Evolutionary conservation across 2,329 filamentous ascomycete species (phyloP), one percentile per base, ranked within the genome.

Genomic region (Calonectria hawksworthii): DNA sequence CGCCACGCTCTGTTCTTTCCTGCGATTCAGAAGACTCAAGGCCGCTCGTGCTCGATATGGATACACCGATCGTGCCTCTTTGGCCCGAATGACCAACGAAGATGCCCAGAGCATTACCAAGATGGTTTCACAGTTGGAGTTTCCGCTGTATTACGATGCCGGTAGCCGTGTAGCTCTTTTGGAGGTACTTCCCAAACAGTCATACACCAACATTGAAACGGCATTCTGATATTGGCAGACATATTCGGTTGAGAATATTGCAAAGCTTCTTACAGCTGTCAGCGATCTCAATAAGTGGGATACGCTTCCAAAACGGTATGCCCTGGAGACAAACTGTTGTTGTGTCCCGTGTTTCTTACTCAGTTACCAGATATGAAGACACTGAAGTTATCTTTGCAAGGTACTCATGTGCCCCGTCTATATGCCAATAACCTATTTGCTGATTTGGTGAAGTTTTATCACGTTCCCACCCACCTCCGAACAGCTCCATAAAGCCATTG

Each of bases 81-180:
- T 87, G 11, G 79, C 83, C 13, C 75, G 78, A 66, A 88, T 88
- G 87, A 87, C 85, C 21, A 83, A 85, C 52, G 75, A 83, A 74
- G 85, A 90, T 66, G 87, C 89, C 8, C 86, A 88, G 72, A 82
- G 84, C 70, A 87, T 90, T 74, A 79, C 88, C 21, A 82, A 84
- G 73, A 81, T 82, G 41, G 73, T 86, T 9, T 73, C 80, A 6
- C 70, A 80, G 21, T 74, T 77, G 2, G 86, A 88, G 69, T 87
- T 87, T 44, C 86, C 87, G 0, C 78, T 83, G 13, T 79, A 86
- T 36, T 86, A 84, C 74, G 82, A 84, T 18, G 74, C 86, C 36
- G 79, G 83, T 1, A 76, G 87, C 50, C 84, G 86, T 64, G 81
- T 86, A 34, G 86, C 84, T 44, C 80, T 88, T 21, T 85, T 87